Evolutionary conservation across 306 rosid species (phyloP).

Genomic region (Mucuna pruriens): DNA sequence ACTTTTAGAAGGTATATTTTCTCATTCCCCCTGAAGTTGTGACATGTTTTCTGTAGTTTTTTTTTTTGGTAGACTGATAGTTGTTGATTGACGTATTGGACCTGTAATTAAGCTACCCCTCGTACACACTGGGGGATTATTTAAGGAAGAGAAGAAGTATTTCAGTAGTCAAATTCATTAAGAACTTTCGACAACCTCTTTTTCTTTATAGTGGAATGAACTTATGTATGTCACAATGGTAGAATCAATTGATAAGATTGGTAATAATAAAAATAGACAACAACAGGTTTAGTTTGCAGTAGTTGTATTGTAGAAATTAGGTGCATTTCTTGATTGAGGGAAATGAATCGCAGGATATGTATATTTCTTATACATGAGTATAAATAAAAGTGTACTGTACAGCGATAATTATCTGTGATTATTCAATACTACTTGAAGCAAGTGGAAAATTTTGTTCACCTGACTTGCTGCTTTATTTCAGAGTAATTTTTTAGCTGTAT

Average conservation of each 20-base stretch:
- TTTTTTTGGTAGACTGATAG: neutral
- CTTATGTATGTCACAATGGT: neutral
- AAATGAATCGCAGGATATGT: no score
- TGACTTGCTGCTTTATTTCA: neutral
- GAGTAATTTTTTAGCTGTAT: neutral
- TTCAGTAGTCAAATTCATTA: neutral
- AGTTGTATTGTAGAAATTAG: neutral
- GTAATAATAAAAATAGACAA: neutral
- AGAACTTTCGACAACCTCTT: neutral
- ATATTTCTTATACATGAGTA: neutral
- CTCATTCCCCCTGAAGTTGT: neutral
- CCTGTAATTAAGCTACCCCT: neutral
- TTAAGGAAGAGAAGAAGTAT: neutral
- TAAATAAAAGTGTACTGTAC: neutral
- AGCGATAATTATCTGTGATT: neutral
- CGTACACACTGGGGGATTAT: neutral
- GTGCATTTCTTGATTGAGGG: neutral
- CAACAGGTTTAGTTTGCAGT: neutral
- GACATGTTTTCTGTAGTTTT: neutral
- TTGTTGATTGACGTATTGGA: neutral
- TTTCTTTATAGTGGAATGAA: neutral
- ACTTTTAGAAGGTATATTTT: conserved; percentile 76
- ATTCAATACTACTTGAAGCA: conserved; percentile 8
- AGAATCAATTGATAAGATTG: neutral
- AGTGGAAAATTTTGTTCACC: neutral